Base-by-base conservation (phyloP, 495 filamentous ascomycete genomes). In the Penicillium cinerascens region DNA sequence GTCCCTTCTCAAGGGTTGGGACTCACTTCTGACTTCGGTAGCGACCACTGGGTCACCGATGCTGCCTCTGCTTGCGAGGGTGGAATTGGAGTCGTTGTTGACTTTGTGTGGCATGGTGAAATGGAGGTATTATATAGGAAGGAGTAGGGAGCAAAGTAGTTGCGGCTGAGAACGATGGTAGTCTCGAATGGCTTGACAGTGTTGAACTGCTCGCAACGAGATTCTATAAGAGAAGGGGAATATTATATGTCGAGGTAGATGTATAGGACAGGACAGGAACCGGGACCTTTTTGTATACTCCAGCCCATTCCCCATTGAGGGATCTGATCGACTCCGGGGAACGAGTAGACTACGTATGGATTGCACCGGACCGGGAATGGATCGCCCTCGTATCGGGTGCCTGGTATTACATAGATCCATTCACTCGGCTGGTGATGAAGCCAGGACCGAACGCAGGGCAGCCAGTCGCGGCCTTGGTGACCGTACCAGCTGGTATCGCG, bases 61-160 rank as follows among this genome's bases (percentile, higher is more conserved):
- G 33, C 66, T 72, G 54, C 73, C 67, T 54, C 52, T 59, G 64
- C 71, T 75, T 63, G 71, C 65, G 40, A 75, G 58, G 20, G 68
- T 72, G 43, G 74, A 72, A 61, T 72, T 73, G 49, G 74, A 76
- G 49, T 74, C 66, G 67, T 69, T 73, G 60, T 55, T 58, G 52
- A 70, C 61, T 61, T 75, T 76, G 66, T 67, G 67, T 52, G 72
- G 72, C 72, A 75, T 76, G 51, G 8, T 61, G 46, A 41, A 55
- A 50, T 55, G 44, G n/a, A 40, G 42, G 16, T 36, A 27, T 23
- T 36, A 36, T 29, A 46, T 42, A 18, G 44, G 49, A 43, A 36
- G 43, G 20, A 38, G 29, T 49, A 26, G 40, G 20, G 9, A 45
- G 20, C 39, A 22, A 33, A 20, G 3, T 35, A 25, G 18, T 6